Conservation (phyloP, 768 basidiomycete genomes). For the Rhodotorula graminis region DNA sequence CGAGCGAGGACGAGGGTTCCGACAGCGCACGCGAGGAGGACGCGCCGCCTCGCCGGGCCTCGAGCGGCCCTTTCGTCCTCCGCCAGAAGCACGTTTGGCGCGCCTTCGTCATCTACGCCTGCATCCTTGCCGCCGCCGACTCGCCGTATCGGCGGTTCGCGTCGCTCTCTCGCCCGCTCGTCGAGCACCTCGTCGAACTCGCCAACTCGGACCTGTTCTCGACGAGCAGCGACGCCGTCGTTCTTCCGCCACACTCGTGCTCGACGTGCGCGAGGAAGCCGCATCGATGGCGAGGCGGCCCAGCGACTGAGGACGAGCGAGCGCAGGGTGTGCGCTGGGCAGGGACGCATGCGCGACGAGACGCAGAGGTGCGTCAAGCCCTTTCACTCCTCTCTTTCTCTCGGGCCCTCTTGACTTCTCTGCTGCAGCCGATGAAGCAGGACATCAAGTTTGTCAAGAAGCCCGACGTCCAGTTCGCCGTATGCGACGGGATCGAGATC, state of each 20-base stretch:
- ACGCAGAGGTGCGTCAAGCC: neutral
- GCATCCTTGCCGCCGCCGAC: neutral
- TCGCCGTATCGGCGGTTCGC: neutral
- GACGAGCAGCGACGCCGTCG: neutral
- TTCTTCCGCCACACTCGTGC: slow-evolving; percentile 7
- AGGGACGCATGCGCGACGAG: neutral
- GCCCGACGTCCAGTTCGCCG: slow-evolving; percentile 7
- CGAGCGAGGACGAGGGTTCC: neutral
- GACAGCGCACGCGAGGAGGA: neutral
- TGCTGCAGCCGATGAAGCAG: neutral
- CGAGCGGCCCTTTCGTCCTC: neutral
- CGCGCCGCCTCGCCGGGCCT: too few relatives aligned
- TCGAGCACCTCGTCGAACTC: slow-evolving; percentile 13
- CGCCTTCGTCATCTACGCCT: slow-evolving; percentile 14
- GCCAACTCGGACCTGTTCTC: slow-evolving; percentile 5
- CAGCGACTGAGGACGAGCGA: slow-evolving; percentile 2
- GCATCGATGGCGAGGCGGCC: neutral
- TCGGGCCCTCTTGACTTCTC: neutral
- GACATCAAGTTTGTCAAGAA: neutral
- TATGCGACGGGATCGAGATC: slow-evolving; percentile 27
- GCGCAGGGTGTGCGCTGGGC: slow-evolving; percentile 1
- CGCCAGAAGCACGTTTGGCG: slow-evolving; percentile 8
- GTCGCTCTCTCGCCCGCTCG: neutral
- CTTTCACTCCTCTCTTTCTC: neutral
- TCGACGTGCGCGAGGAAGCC: neutral